Base-by-base conservation (phyloP, 2,329 filamentous ascomycete species). In the Setomelanomma holmii region DNA sequence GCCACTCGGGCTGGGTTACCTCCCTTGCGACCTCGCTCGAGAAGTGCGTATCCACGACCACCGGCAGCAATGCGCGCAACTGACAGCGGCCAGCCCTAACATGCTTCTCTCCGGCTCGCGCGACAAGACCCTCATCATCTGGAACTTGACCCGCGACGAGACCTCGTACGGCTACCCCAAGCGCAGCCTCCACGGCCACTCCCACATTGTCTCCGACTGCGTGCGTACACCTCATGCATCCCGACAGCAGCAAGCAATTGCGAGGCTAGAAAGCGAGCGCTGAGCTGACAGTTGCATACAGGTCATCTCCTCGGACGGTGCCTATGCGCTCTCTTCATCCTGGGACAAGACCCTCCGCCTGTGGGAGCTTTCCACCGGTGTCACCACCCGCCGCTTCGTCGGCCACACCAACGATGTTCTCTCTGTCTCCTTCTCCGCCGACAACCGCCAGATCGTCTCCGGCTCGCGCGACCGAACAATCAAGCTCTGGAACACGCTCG, bases 401-500 rank as follows among this genome's bases (percentile, higher is more conserved):
- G 95, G 95, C 81, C 95, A 98, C 89, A 96, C 87, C 86, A 96
- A 96, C 86, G 95, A 98, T 78, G 93, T 99, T 75, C 92, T 98
- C 78, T 98, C 93, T 80, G 95, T 99, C 80, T 97, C 93, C 72
- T 99, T 99, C 90, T 98, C 95, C 74, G 95, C 95, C 87, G 95
- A 99, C 86, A 98, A 98, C 90, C 90, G 95, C 79, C 95, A 98
- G 87, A 98, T 99, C 82, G 95, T 98, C 75, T 98, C 95, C 68
- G 95, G 93, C 69, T 98, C 95, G 66, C 93, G 95, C 80, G 95
- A 99, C 86, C 89, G 92, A 80, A 91, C 90, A 77, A 98, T 99
- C 87, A 99, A 98, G 91, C 89, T 99, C 75, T 99, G 95, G 95
- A 99, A 99, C 87, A 99, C 95, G 74, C 91, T 99, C 68, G 95